phyloP scores from a whole-genome alignment of 441 rosid genomes.

The Breynia disticha region DNA sequence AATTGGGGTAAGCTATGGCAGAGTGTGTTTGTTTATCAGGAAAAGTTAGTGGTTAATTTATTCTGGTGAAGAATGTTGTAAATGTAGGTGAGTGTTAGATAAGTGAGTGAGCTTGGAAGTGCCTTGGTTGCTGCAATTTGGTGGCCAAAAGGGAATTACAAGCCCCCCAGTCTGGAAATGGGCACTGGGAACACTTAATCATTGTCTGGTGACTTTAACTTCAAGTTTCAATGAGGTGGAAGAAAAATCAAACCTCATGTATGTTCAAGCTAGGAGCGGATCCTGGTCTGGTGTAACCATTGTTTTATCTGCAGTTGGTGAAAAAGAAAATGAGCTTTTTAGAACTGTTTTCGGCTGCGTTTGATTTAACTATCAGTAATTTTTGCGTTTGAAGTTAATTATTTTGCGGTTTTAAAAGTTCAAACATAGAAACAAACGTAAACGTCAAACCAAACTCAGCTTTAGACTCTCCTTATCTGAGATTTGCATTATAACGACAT shows the following conservation, averaged over 20 bases:
- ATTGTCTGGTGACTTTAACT: constrained; percentile 19
- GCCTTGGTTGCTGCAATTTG: constrained; percentile 28
- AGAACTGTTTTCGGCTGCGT: no score
- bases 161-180: constrained; percentile 20
- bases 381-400: no score
- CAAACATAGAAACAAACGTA: no score
- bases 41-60: constrained; percentile 15
- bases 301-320: constrained; percentile 26
- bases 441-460: no score
- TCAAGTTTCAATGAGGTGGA: constrained; percentile 12
- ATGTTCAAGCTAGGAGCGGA: constrained; percentile 44
- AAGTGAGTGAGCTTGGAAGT: constrained; percentile 20
- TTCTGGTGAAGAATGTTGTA: no score
- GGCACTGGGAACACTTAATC: constrained; percentile 17
- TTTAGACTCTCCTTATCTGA: no score
- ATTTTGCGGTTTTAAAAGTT: no score
- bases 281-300: constrained; percentile 37
- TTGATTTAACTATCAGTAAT: no score
- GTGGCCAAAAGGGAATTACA: constrained; percentile 22
- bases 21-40: constrained; percentile 16
- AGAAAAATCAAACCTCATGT: constrained; percentile 18
- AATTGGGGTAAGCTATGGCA: constrained; percentile 25
- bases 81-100: constrained; percentile 19
- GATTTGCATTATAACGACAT: no score
- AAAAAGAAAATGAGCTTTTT: no score